Base-by-base conservation (phyloP, 192 early-diverging fungal genomes). In the Funneliformis mosseae region DNA sequence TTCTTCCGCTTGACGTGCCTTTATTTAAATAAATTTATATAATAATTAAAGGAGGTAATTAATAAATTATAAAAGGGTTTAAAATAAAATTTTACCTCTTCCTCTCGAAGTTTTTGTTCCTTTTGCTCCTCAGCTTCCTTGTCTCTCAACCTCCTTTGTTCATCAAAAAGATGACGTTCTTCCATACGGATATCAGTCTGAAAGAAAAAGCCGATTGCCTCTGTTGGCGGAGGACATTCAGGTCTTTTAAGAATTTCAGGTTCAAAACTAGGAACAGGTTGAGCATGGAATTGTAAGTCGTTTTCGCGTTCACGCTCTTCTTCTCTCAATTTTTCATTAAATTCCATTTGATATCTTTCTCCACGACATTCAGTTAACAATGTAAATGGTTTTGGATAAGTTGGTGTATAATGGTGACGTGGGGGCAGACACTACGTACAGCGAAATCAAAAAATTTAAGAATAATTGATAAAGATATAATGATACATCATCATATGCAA, bases 301-400 rank as follows among this genome's bases (percentile, higher is more conserved):
- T 77, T 77, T 61, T 64, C 75, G 60, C 12, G 6, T 28, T 63
- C 39, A 10, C 23, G 18, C 8, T 27, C 18, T 21, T 23, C 12
- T 11, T n/a, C 12, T 11, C 41, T 64, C n/a, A 77, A 10, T 42
- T 14, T 61, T 64, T 77, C 60, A 18, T 64, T n/a, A 64, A 77
- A 77, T 25, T 42, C 16, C 43, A 39, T 18, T 64, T 77, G 38
- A 64, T 77, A 77, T 38, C n/a, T 33, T 77, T 77, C 76, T 46
- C 76, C 76, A 23, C 76, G 76, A 10, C 41, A n/a, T 27, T 61
- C 41, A 5, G 76, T 77, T 63, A 63, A 18, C 5, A 77, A 64
- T 41, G 39, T 45, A 77, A 77, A 77, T 63, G 76, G 76, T 63
- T 43, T 64, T 5, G 76, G 76, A n/a, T 46, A 61, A 38, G 76